These are phyloP conservation scores for Peziza echinospora DNA, from an alignment of 495 filamentous ascomycete genomes.

Conservation along the genomic window DNA sequence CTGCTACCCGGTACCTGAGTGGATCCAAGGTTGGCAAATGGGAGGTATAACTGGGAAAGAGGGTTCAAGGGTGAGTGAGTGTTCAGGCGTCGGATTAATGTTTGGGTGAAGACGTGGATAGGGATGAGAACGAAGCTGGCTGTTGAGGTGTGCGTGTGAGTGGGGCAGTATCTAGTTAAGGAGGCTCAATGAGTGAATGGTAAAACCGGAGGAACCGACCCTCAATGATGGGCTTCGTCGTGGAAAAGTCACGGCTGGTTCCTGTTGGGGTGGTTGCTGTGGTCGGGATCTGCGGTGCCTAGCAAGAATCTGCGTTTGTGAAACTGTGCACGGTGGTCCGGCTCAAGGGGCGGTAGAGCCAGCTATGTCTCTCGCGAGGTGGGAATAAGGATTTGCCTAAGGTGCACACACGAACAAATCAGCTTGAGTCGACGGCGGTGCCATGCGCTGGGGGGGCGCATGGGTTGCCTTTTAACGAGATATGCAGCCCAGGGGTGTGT, in stretches of 20 bases:
- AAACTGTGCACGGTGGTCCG: neutral
- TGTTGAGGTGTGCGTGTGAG: constrained; percentile 3
- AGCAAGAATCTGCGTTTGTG: no score
- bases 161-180: constrained; percentile 22
- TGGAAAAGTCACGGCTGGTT: constrained; percentile 5
- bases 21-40: constrained; percentile 8
- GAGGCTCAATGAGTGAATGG: constrained; percentile 33
- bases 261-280: neutral
- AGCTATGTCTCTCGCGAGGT: neutral
- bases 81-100: no score
- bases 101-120: no score
- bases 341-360: neutral
- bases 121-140: no score
- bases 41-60: constrained; percentile 7
- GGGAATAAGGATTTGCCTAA: neutral
- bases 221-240: constrained; percentile 25
- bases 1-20: constrained; percentile 6
- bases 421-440: no score
- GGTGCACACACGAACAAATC: no score
- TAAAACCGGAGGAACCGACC: constrained; percentile 33
- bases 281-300: no score
- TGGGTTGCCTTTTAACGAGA: no score
- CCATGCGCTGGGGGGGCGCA: no score
- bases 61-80: constrained; percentile 7
- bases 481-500: no score